These are phyloP conservation scores for Clonostachys byssicola DNA, from an alignment of 2,329 filamentous ascomycete genomes.

Conservation along the genomic window DNA sequence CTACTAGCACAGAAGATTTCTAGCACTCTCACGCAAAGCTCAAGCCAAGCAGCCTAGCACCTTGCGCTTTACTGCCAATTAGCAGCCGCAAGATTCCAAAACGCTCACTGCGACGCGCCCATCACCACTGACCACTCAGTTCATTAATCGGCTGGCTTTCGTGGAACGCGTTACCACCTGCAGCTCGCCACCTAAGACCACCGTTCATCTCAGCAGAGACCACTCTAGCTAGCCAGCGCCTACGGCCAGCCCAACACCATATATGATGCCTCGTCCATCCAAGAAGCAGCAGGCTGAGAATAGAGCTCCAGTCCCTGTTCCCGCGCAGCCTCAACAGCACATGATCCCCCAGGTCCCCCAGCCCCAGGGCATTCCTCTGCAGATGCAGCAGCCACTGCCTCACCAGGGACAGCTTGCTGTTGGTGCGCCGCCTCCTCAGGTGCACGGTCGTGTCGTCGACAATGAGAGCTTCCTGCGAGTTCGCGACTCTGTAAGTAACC, in stretches of 20 bases:
- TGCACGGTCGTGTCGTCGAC: slow-evolving; percentile 43
- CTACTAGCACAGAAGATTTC: too few species aligned
- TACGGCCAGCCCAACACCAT: background rate
- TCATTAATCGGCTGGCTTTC: background rate
- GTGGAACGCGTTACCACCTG: background rate
- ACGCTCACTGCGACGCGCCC: background rate
- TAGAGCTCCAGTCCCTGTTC: slow-evolving; percentile 16
- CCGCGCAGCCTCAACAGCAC: slow-evolving; percentile 29
- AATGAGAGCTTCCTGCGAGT: slow-evolving; percentile 76
- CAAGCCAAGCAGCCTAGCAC: too few species aligned
- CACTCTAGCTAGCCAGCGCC: background rate
- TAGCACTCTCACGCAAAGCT: too few species aligned
- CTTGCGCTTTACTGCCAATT: too few species aligned
- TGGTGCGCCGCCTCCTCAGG: slow-evolving; percentile 8
- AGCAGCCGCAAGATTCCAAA: too few species aligned
- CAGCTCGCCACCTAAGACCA: background rate
- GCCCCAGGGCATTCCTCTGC: slow-evolving; percentile 18
- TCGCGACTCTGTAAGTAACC: slow-evolving; percentile 69
- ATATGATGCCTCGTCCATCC: slow-evolving; percentile 6
- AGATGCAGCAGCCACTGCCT: slow-evolving; percentile 6
- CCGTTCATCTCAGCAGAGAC: background rate
- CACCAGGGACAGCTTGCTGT: slow-evolving; percentile 1
- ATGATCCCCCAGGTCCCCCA: slow-evolving; percentile 31
- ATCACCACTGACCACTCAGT: background rate
- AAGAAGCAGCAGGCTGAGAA: slow-evolving; percentile 35